Base-by-base conservation (phyloP, 352 stramenopile genomes). In the Phytopythium helicoides region DNA sequence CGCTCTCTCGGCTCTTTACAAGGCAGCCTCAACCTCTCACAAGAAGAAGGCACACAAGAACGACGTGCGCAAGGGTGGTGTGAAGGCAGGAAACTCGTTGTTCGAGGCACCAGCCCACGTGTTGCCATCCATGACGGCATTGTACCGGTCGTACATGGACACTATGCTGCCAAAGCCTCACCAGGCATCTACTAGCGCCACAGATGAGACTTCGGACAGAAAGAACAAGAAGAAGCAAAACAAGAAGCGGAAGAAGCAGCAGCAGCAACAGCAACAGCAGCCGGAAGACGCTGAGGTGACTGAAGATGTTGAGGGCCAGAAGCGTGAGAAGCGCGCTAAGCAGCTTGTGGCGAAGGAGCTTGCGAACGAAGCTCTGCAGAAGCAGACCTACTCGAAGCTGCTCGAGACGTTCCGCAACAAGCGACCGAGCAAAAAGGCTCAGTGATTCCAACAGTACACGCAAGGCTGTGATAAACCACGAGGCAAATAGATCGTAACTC, bases 71-170 rank as follows among this genome's bases (percentile, higher is more conserved):
- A 66, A 55, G 42, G 64, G 44, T 25, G 54, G 47, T n/a, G 25
- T 48, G 45, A 40, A 35, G 41, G 72, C 59, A 36, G 57, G 39
- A 21, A 50, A 59, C 8, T 28, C 50, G 18, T 64, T 95, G 52
- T 93, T 95, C 59, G 78, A 92, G 25, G 85, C 82, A 7, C 82
- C 85, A 10, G 77, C 76, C 14, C 85, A 95, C 63, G 85, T 93
- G 37, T 54, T 94, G 52, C 85, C 85, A 41, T 89, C 82, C 14
- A 90, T 94, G 73, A 86, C 81, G 38, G 73, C 79, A 26, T 61
- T 95, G 35, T 95, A 93, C 64, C 66, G 79, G 3, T 88, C 80
- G 39, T 95, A 92, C 55, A 89, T 95, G 82, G 85, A 95, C 57
- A 86, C 81, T 58, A 91, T 95, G 76, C 66, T 95, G 45, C 66